phyloP scores from a whole-genome alignment of 2,329 filamentous ascomycete genomes.

The Phialophora verrucosa region DNA sequence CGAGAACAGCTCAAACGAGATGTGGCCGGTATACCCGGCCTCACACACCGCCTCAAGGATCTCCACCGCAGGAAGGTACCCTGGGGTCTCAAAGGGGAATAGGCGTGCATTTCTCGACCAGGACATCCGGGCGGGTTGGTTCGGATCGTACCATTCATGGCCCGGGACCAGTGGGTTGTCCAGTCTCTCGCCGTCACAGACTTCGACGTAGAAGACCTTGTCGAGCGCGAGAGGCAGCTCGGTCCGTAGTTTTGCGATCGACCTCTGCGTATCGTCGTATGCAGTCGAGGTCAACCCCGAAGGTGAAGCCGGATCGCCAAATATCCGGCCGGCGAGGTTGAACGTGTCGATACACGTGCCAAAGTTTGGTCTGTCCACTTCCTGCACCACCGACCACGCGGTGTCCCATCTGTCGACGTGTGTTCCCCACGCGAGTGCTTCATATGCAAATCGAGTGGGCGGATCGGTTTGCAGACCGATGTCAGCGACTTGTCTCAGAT shows the following conservation, averaged over 20 bases:
- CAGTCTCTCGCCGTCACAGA: conserved; percentile 74
- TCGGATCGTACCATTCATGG: conserved; percentile 64
- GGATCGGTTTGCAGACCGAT: conserved; percentile 63
- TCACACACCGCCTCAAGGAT: conserved; percentile 66
- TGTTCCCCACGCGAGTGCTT: conserved; percentile 75
- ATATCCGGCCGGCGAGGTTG: conserved; percentile 74
- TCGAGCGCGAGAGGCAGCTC: conserved; percentile 46
- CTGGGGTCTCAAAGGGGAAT: conserved; percentile 69
- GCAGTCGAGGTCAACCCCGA: conserved; percentile 61
- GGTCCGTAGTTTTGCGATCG: conserved; percentile 60
- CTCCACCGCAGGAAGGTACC: conserved; percentile 69
- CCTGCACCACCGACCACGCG: conserved; percentile 70
- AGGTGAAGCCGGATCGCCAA: conserved; percentile 67
- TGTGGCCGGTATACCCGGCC: conserved; percentile 61
- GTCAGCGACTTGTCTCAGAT: conserved; percentile 55
- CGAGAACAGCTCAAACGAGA: conserved; percentile 40
- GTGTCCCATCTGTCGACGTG: conserved; percentile 73
- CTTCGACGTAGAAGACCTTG: conserved; percentile 77
- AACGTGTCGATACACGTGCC: conserved; percentile 79
- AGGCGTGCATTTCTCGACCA: conserved; percentile 78
- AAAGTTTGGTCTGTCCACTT: conserved; percentile 72
- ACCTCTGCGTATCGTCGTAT: conserved; percentile 60
- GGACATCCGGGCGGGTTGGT: conserved; percentile 71
- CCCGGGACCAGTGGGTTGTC: conserved; percentile 60
- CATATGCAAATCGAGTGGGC: conserved; percentile 71